These are phyloP conservation scores for Alternaria brassicicola DNA, from an alignment of 2,329 filamentous ascomycete genomes.

Conservation along the genomic window DNA sequence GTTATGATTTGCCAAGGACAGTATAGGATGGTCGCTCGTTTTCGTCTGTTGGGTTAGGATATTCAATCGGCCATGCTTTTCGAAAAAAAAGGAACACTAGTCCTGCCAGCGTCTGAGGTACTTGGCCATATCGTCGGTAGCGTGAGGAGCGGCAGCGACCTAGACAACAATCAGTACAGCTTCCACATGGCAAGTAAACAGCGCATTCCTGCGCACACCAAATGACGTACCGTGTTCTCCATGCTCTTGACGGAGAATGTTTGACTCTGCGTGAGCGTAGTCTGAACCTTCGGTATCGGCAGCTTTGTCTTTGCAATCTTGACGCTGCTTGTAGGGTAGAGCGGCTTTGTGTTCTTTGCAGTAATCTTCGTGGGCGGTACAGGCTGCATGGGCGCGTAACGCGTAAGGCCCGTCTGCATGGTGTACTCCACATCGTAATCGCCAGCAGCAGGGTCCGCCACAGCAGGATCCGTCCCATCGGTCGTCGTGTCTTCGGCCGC, in stretches of 20 bases:
- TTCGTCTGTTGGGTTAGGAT: not conserved
- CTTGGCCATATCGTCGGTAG: slow-evolving; percentile 61
- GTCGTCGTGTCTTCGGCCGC: slow-evolving; percentile 29
- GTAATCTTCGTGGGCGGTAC: slow-evolving; percentile 66
- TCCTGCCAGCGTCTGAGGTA: slow-evolving; percentile 67
- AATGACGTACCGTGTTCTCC: slow-evolving; percentile 63
- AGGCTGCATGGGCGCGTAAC: slow-evolving; percentile 67
- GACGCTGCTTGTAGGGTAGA: slow-evolving; percentile 63
- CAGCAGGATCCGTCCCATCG: slow-evolving; percentile 28
- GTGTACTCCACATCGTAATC: slow-evolving; percentile 57
- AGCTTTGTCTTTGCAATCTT: slow-evolving; percentile 59
- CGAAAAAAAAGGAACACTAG: slow-evolving; percentile 39
- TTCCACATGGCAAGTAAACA: not conserved
- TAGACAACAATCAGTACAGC: slow-evolving; percentile 41
- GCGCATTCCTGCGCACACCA: not conserved
- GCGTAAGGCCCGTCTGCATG: slow-evolving; percentile 62
- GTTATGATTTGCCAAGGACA: not conserved
- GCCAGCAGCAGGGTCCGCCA: slow-evolving; percentile 24
- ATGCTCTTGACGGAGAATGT: slow-evolving; percentile 59
- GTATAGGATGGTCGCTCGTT: not conserved
- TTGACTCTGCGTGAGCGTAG: slow-evolving; percentile 59
- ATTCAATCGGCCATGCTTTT: not conserved
- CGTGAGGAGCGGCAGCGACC: slow-evolving; percentile 60
- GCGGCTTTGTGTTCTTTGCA: slow-evolving; percentile 55
- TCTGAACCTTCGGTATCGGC: slow-evolving; percentile 52